Base-by-base conservation (phyloP, 1,284 basidiomycete genomes). In the Ceratobasidium sp. region DNA sequence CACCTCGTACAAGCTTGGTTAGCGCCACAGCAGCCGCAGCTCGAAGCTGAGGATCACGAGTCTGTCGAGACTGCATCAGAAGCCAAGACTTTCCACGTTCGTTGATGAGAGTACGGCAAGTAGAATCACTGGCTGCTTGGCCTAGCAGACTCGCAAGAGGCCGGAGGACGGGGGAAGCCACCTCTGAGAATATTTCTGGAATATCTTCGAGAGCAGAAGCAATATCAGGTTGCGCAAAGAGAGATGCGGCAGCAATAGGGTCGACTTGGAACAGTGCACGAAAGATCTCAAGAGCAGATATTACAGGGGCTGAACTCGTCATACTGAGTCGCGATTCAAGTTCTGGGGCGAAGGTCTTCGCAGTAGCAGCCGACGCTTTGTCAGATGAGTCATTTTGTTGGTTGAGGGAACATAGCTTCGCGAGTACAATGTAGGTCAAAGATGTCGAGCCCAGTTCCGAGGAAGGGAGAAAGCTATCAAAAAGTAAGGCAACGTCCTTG, bases 221-320 rank as follows among this genome's bases (percentile, higher is more conserved):
- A 20, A 91, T 84, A 2, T 89, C 91, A 80, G 93, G 92, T 79
- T 89, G 87, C 33, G 85, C 83, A 78, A 95, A 91, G 60, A 95
- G 89, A 28, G 87, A 82, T 13, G 91, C 87, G 15, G 91, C 94
- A 2, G 90, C 86, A 71, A 88, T 85, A 84, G 91, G 89, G 81
- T 95, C 93, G 51, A 95, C 90, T 83, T 95, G 93, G 82, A 95
- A 94, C 39, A 96, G 85, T 0, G 93, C 93, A 15, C 88, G 86
- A 63, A 95, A 86, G 82, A 94, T 91, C 0, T 90, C 89, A 53
- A 93, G 85, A 6, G 80, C 77, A 60, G 76, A 68, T 26, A 28
- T 49, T 39, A 77, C 64, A 55, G 72, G 61, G 39, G 51, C 72
- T 6, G 72, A 44, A n/a, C 39, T 76, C 7, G 72, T 76, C 15